Base-by-base conservation (phyloP, 106 monocot species). In the Dendrobium huoshanense region DNA sequence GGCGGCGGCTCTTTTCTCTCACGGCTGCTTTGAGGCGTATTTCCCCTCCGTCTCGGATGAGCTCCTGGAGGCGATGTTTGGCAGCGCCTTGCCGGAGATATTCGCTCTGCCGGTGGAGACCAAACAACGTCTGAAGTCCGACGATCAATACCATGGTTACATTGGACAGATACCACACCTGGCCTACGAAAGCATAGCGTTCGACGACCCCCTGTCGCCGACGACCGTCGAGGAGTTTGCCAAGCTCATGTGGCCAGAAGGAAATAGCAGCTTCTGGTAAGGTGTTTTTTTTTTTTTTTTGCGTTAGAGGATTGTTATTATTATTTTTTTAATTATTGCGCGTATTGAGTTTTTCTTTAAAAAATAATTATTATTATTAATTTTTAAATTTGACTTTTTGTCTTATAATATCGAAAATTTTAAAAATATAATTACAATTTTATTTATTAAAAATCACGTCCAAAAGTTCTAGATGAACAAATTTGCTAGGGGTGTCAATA, bases 181-280 rank as follows among this genome's bases (percentile, higher is more conserved):
- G 49, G 25, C 29, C 51, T 82, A 75, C 44, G 88, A 91, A 81
- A 91, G 88, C 80, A 72, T 91, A 15, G 68, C 64, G 20, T 9
- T 91, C 70, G 75, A 18, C 6, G 83, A 72, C 73, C 82, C 75
- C 11, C 0, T 43, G 72, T n/a, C n/a, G n/a, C 61, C 72, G 56
- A 55, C 64, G 15, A 61, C 61, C 59, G 78, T 79, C 11, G 48
- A 61, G 20, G 33, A 20, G 3, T 88, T 91, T 73, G 70, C 86
- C 18, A 0, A 16, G 7, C 86, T 86, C 51, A 78, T 91, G 86
- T 91, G 86, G 86, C 86, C 88, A 1, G 41, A 84, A 19, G 86
- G 86, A 18, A 91, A 88, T 44, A 61, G 55, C 16, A 29, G 6
- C 22, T 91, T 91, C 82, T 77, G 74, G 91, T 91, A 80, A 48